Conservation (phyloP, 257 asterid species). For the Apocynum venetum region DNA sequence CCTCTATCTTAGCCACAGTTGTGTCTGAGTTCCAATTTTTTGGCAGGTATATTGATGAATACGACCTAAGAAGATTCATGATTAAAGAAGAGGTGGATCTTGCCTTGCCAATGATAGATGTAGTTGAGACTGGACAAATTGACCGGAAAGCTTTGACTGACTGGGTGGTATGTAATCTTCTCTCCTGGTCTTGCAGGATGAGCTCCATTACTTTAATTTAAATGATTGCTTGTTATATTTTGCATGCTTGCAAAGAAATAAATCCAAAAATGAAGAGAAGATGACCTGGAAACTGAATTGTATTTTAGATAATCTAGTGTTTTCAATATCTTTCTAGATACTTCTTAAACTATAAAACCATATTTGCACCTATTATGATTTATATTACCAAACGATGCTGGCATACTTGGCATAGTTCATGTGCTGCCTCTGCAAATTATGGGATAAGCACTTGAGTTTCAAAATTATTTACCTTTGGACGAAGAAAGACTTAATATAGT, state of each 20-base stretch:
- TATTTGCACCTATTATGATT: not conserved
- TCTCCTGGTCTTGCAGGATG: not conserved
- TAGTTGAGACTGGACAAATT: conserved; percentile 58
- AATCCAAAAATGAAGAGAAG: not conserved
- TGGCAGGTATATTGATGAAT: conserved; percentile 62
- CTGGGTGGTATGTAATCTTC: conserved; percentile 59
- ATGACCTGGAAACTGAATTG: not conserved
- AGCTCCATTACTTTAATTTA: not conserved
- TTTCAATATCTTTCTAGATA: not conserved
- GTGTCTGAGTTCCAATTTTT: not conserved
- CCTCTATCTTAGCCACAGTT: not conserved
- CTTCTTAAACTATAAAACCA: not conserved
- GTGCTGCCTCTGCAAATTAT: not conserved
- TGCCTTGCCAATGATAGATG: conserved; percentile 67
- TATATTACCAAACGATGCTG: not conserved
- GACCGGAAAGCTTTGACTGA: conserved; percentile 59
- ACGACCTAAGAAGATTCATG: conserved; percentile 74
- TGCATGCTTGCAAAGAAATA: not conserved
- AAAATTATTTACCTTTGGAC: not conserved
- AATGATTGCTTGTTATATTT: not conserved
- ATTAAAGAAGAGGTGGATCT: conserved; percentile 78
- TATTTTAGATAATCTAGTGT: not conserved
- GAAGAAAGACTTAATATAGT: not conserved
- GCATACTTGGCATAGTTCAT: not conserved
- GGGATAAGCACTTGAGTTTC: not conserved